A percentile compares a stretch with the other conserved stretches of the same genome.
Conservation (phyloP, 2,329 filamentous ascomycete species). For the Alternaria gaisen region DNA sequence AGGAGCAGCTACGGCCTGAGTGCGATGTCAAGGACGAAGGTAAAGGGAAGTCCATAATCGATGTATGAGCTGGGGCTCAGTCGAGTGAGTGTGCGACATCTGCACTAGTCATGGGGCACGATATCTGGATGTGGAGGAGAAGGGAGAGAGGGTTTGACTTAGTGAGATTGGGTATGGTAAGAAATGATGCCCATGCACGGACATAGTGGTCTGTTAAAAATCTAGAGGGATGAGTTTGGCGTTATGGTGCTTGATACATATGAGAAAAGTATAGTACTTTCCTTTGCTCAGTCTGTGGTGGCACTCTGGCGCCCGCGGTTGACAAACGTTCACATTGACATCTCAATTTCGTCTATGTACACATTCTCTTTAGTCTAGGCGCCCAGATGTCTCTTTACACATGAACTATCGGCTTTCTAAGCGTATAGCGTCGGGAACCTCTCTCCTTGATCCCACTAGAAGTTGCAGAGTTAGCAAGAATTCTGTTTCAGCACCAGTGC, state of each 20-base stretch:
- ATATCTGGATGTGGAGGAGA: not conserved
- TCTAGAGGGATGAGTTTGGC: not conserved
- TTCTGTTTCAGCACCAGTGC: not conserved
- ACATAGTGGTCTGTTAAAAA: not conserved
- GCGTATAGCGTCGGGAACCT: constrained; percentile 18
- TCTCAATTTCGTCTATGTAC: not conserved
- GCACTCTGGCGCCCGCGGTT: not conserved
- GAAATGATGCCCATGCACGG: not conserved
- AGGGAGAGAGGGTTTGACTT: not conserved
- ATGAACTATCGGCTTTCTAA: not conserved
- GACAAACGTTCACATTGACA: not conserved
- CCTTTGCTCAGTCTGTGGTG: not conserved
- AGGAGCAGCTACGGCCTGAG: constrained; percentile 18
- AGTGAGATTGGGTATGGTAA: not conserved
- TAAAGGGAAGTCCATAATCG: constrained; percentile 19
- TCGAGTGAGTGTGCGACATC: not conserved
- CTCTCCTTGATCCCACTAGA: constrained; percentile 42
- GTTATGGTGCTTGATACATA: not conserved
- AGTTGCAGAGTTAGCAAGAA: not conserved
- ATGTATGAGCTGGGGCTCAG: constrained; percentile 10
- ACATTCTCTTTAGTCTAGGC: not conserved
- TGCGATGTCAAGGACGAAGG: constrained; percentile 12
- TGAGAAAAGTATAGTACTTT: not conserved
- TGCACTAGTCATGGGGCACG: not conserved
- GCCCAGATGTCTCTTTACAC: not conserved